Percentiles rank a stretch among this genome's conserved stretches.
These are phyloP conservation scores for Diaporthe batatas DNA, from an alignment of 2,329 filamentous ascomycete species.

Conservation along the genomic window DNA sequence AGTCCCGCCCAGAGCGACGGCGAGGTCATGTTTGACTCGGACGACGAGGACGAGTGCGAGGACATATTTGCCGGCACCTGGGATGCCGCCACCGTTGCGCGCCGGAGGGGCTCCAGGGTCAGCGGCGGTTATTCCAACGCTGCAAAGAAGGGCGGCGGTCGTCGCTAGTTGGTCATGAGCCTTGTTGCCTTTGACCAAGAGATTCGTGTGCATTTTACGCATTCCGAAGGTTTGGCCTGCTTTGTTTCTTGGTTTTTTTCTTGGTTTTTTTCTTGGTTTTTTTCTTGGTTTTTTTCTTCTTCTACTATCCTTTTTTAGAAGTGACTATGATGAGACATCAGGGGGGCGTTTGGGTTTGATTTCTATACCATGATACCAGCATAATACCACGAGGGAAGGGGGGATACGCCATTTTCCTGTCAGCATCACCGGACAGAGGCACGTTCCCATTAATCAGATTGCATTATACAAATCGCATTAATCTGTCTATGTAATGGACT, in stretches of 20 bases:
- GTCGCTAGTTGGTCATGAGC: constrained; percentile 16
- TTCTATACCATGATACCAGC: constrained; percentile 37
- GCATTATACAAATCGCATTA: neutral
- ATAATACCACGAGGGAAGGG: neutral
- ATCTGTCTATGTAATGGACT: neutral
- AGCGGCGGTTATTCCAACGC: constrained; percentile 36
- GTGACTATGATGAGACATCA: neutral
- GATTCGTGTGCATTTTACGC: neutral
- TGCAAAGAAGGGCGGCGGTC: constrained; percentile 12
- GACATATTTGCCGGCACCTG: constrained; percentile 74
- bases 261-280: no score
- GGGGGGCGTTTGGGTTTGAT: constrained; percentile 33
- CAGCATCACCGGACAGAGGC: neutral
- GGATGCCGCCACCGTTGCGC: constrained; percentile 66
- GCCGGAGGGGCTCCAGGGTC: constrained; percentile 58
- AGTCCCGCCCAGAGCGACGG: constrained; percentile 44
- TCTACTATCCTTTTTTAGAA: constrained; percentile 6
- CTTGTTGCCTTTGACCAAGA: no score
- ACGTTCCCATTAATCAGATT: neutral
- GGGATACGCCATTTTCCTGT: neutral
- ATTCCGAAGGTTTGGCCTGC: neutral
- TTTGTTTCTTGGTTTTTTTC: no score
- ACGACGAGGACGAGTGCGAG: constrained; percentile 76
- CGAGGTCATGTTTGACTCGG: constrained; percentile 70
- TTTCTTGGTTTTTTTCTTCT: no score